These are phyloP conservation scores for Tephrocybe sp. DNA, from an alignment of 768 basidiomycete genomes.

Conservation along the genomic window DNA sequence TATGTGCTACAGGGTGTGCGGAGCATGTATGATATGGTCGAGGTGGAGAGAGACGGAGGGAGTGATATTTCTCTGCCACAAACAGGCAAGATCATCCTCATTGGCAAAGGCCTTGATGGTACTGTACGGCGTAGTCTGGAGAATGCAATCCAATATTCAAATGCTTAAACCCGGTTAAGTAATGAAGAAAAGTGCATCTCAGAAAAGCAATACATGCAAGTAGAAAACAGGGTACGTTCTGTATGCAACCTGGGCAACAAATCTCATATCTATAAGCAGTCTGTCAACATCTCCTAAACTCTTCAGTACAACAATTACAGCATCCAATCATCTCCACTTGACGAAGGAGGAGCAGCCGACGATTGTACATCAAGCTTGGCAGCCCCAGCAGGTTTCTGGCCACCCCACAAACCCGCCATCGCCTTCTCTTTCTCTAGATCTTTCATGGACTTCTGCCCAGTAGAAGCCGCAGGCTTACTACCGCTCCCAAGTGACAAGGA, in stretches of 20 bases:
- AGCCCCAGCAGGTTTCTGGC: constrained; percentile 16
- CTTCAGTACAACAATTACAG: neutral
- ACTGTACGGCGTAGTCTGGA: constrained; percentile 53
- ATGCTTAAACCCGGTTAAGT: neutral
- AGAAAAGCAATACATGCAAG: neutral
- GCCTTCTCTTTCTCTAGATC: constrained; percentile 89
- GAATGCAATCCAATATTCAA: constrained; percentile 16
- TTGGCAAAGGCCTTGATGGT: constrained; percentile 75
- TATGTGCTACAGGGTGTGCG: constrained; percentile 90
- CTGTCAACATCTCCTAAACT: neutral
- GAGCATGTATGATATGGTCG: constrained; percentile 78
- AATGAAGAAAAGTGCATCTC: neutral
- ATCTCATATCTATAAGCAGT: neutral
- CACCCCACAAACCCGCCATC: constrained; percentile 78
- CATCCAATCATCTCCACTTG: constrained; percentile 12
- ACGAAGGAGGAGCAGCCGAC: constrained; percentile 2
- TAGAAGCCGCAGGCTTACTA: constrained; percentile 32
- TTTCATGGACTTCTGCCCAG: constrained; percentile 65
- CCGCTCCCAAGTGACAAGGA: constrained; percentile 66
- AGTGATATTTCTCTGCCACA: constrained; percentile 49
- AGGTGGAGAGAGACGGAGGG: constrained; percentile 40
- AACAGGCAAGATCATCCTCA: constrained; percentile 80
- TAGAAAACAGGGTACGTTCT: neutral
- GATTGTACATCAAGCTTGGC: neutral
- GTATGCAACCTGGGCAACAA: neutral